Conservation (phyloP, 192 early-diverging fungal species). For the Spinellus fusiger region DNA sequence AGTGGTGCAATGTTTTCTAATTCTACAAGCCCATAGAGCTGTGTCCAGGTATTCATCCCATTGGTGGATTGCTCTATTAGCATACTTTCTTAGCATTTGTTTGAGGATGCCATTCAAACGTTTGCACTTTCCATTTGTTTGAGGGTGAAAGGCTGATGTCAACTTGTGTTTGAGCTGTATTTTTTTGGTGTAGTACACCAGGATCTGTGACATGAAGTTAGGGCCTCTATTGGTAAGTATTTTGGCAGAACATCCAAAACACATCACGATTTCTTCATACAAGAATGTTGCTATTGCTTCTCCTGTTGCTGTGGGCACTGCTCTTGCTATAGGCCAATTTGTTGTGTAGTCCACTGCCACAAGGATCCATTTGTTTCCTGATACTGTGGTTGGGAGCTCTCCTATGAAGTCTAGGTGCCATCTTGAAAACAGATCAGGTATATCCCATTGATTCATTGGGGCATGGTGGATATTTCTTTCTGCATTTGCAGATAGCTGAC, state of each 20-base stretch:
- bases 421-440: neutral
- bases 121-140: constrained; percentile 15
- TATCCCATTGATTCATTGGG: constrained; percentile 2
- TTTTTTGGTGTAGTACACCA: neutral
- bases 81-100: constrained; percentile 6
- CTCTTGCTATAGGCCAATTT: constrained; percentile 23
- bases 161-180: constrained; percentile 10
- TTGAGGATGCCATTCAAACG: constrained; percentile 7
- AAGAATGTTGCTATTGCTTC: constrained; percentile 17
- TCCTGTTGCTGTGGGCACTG: constrained; percentile 8
- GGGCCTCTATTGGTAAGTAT: constrained; percentile 20
- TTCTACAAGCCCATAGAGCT: constrained; percentile 1
- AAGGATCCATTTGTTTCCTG: constrained; percentile 14
- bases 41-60: constrained; percentile 15
- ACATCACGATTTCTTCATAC: constrained; percentile 22
- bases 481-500: neutral
- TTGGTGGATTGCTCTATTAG: neutral
- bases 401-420: constrained; percentile 17
- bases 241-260: constrained; percentile 15
- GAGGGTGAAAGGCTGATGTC: constrained; percentile 13
- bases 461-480: neutral
- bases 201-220: constrained; percentile 17
- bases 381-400: neutral
- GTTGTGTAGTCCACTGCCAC: constrained; percentile 26
- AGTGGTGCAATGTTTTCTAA: neutral